Evolutionary conservation across 257 asterid genomes (phyloP), one percentile per base, ranked within the genome.

Genomic region (Forsythia suspensa): DNA sequence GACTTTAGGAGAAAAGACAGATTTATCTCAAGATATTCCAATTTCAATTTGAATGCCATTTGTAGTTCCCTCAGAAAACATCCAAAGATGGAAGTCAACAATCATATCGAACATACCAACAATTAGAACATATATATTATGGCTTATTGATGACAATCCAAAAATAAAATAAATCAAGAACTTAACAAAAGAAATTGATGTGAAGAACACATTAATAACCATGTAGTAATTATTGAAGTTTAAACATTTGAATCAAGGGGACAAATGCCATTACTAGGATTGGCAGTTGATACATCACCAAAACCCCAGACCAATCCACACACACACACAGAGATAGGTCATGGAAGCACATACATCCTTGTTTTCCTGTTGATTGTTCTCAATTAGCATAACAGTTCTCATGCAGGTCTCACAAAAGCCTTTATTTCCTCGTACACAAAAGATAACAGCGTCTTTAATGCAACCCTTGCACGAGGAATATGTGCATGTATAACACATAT

Each of bases 321-420:
- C 66, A 80, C 66, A 29, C 34, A 29, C 34, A 29, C 34, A 20
- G 24, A 48, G 59, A 5, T 48, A 74, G 48, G 59, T 80, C 38
- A 51, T 63, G 77, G 79, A 76, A 82, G 75, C 80, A 80, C 91
- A 37, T 92, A 96, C 97, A 82, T 29, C 34, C 34, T 29, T 29
- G 34, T 76, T 81, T 80, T 81, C 92, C 80, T 87, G 89, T 46
- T 85, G 90, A 39, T 80, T 78, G 84, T 81, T 90, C 86, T 96
- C 99, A 40, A 96, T 89, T 38, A 92, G 90, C 84, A 11, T 79
- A 77, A 94, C 95, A 66, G 89, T 84, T 85, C 82, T 92, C 90
- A 90, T 94, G 89, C 98, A 96, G 77, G 92, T 83, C 86, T 92
- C 95, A 42, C 99, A 96, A 87, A 96, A 96, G 74, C 99, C 99